These are phyloP conservation scores for Eustoma russellianum DNA, from an alignment of 257 asterid species.

Conservation along the genomic window DNA sequence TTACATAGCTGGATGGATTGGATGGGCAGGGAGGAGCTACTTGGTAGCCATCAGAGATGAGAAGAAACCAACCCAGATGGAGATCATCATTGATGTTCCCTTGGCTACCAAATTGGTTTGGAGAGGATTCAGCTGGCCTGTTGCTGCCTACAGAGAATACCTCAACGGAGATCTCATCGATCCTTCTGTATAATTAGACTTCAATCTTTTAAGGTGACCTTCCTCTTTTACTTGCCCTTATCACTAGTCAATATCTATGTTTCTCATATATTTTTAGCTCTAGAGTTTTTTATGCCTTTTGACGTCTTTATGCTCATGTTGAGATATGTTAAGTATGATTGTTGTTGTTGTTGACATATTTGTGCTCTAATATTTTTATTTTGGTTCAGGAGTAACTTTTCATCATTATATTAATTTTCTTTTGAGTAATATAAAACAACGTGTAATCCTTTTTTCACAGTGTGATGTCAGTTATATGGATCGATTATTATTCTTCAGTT, in stretches of 20 bases:
- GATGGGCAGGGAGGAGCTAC: constrained; percentile 98
- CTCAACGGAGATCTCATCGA: constrained; percentile 85
- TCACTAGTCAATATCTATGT: neutral
- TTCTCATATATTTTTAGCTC: neutral
- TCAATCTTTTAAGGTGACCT: neutral
- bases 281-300: neutral
- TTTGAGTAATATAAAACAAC: too few relatives aligned
- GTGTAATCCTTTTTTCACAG: too few relatives aligned
- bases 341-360: too few relatives aligned
- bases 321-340: too few relatives aligned
- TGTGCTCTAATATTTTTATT: too few relatives aligned
- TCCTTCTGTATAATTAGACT: constrained; percentile 51
- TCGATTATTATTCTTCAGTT: too few relatives aligned
- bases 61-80: constrained; percentile 83
- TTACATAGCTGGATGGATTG: constrained; percentile 96
- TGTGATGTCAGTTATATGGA: too few relatives aligned
- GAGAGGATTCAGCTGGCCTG: constrained; percentile 97
- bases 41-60: constrained; percentile 83
- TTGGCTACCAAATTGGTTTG: constrained; percentile 62
- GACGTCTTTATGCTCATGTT: too few relatives aligned
- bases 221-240: neutral
- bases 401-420: too few relatives aligned
- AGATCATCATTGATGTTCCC: constrained; percentile 95
- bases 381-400: too few relatives aligned
- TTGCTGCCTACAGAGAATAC: constrained; percentile 92